Base-by-base conservation (phyloP, 2,329 filamentous ascomycete species). In the Fusarium heterosporum region DNA sequence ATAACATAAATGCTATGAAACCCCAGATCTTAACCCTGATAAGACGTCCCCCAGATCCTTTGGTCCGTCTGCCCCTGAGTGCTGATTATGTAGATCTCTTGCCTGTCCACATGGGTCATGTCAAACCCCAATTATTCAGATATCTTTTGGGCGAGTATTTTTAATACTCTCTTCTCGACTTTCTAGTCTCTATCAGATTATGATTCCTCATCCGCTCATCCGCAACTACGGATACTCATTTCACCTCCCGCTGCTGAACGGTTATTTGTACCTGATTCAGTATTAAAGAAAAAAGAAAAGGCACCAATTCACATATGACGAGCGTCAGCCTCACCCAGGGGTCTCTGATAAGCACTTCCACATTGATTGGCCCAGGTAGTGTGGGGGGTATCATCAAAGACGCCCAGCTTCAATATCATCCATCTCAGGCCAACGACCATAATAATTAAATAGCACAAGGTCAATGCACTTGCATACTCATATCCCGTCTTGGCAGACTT, bases 271-370 rank as follows among this genome's bases (percentile, higher is more conserved):
- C 32, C 19, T 46, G 28, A 25, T 39, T 36, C 42, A 17, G 22
- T 26, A 9, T 19, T 22, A 65, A 68, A 61, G 61, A 64, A 38
- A 59, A 67, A 67, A 50, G 40, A 56, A 39, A 65, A 25, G 8
- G 8, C 14, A 40, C 17, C 53, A 50, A 13, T 25, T 40, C 36
- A 29, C 52, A 60, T 46, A 51, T 67, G 58, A 64, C 58, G 60
- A 64, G 59, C 52, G 53, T 42, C 54, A 60, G 48, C 48, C 54
- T 53, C 34, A 40, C 28, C 14, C 57, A 41, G 38, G 29, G 54
- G 41, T 29, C 45, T 56, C 38, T 74, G 73, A 75, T 75, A 75
- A 75, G 73, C 30, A 41, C 60, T 62, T 60, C 54, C 54, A 50
- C 58, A 41, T 52, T 61, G 49, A 74, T 74, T 75, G 73, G 73